phyloP scores from a whole-genome alignment of 2,329 filamentous ascomycete genomes.

The Microcyclosporella mali region DNA sequence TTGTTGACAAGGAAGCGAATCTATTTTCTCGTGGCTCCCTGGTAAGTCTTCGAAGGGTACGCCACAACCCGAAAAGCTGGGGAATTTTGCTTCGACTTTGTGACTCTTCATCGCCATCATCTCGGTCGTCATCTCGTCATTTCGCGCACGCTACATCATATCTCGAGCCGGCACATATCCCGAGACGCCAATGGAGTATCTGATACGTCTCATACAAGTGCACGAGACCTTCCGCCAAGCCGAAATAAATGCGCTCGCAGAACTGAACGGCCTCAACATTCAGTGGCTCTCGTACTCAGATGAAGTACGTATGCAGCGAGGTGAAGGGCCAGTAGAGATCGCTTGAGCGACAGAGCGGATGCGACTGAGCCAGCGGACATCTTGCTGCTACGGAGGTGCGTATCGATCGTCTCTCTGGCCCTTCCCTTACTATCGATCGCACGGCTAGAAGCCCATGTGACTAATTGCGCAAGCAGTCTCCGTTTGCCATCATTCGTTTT shows the following conservation, averaged over 20 bases:
- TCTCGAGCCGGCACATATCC: too few relatives aligned
- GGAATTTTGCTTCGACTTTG: too few relatives aligned
- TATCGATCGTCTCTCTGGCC: constrained; percentile 6
- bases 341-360: neutral
- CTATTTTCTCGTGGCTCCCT: too few relatives aligned
- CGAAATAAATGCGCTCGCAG: constrained; percentile 75
- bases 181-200: constrained; percentile 59
- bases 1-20: too few relatives aligned
- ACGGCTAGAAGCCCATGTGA: neutral
- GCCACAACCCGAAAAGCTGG: too few relatives aligned
- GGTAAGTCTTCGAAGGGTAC: too few relatives aligned
- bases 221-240: constrained; percentile 87
- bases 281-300: constrained; percentile 69
- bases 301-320: constrained; percentile 51
- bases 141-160: too few relatives aligned
- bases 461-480: constrained; percentile 53
- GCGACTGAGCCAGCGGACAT: neutral
- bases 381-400: constrained; percentile 1
- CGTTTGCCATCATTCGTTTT: constrained; percentile 73
- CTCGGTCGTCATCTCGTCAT: too few relatives aligned
- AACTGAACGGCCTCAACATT: constrained; percentile 59
- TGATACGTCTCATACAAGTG: constrained; percentile 81
- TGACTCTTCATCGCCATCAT: too few relatives aligned
- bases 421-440: constrained; percentile 1
- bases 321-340: constrained; percentile 7